Evolutionary conservation across 2,329 filamentous ascomycete genomes (phyloP).

Genomic region (Colletotrichum zoysiae): DNA sequence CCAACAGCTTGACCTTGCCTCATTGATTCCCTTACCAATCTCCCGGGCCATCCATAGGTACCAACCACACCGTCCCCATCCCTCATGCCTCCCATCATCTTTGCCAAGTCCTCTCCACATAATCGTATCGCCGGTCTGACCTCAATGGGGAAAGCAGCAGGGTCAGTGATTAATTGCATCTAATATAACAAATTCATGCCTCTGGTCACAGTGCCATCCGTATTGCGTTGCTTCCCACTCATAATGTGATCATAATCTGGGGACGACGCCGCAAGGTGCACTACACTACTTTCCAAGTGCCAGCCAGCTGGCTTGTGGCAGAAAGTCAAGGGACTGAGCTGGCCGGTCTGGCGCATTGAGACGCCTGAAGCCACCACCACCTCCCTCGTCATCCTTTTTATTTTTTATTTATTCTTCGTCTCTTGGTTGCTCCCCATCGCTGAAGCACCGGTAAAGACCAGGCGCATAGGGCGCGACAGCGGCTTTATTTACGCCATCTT

Average conservation of each 20-base stretch:
- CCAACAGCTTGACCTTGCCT: constrained; percentile 29
- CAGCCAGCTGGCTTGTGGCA: constrained; percentile 7
- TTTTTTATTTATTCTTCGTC: neutral
- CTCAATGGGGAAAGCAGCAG: constrained; percentile 20
- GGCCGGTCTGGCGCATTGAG: constrained; percentile 7
- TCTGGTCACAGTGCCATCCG: neutral
- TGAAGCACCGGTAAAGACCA: constrained; percentile 16
- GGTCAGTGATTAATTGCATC: constrained; percentile 35
- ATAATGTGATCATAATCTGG: constrained; percentile 25
- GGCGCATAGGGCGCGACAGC: constrained; percentile 24
- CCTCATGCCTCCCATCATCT: constrained; percentile 14
- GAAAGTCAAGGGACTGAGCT: constrained; percentile 13
- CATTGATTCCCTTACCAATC: constrained; percentile 26
- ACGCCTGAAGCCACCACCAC: constrained; percentile 5
- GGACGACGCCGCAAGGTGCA: constrained; percentile 3
- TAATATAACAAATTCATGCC: constrained; percentile 39
- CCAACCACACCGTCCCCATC: constrained; percentile 8
- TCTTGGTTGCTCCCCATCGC: neutral
- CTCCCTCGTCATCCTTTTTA: constrained; percentile 4
- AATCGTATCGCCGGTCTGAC: constrained; percentile 5
- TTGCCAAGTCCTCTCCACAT: constrained; percentile 8
- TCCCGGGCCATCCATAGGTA: constrained; percentile 17
- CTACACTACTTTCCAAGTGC: constrained; percentile 7
- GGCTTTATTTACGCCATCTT: constrained; percentile 12
- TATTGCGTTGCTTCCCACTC: constrained; percentile 17